Evolutionary conservation across 2,329 filamentous ascomycete genomes (phyloP).

Genomic region (Arthrobotrys musiformis): DNA sequence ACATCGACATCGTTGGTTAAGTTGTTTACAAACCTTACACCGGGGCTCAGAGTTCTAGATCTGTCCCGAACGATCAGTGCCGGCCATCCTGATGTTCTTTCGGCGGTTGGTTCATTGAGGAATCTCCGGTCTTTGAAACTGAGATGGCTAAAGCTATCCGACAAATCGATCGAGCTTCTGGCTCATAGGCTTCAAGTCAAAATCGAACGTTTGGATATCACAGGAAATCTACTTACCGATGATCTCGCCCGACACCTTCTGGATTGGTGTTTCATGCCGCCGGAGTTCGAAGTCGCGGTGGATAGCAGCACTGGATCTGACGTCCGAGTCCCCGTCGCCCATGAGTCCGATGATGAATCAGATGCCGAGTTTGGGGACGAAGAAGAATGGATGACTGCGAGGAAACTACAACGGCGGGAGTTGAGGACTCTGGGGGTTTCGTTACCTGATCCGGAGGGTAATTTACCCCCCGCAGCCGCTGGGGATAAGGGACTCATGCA

Average conservation of each 20-base stretch:
- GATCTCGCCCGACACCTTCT: constrained; percentile 33
- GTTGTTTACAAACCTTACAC: constrained; percentile 54
- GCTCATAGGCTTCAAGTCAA: constrained; percentile 42
- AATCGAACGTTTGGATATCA: constrained; percentile 56
- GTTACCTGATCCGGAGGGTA: constrained; percentile 28
- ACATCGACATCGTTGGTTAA: constrained; percentile 44
- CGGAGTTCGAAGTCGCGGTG: constrained; percentile 53
- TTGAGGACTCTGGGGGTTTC: not conserved
- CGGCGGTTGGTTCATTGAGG: constrained; percentile 31
- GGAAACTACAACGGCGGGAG: constrained; percentile 17
- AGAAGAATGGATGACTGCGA: constrained; percentile 44
- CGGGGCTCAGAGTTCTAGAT: constrained; percentile 54
- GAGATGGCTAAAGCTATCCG: constrained; percentile 52
- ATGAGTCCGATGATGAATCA: constrained; percentile 42
- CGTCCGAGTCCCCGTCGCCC: constrained; percentile 3
- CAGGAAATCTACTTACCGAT: constrained; percentile 57
- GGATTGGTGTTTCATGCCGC: constrained; percentile 58
- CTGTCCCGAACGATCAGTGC: constrained; percentile 54
- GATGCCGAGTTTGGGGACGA: constrained; percentile 40
- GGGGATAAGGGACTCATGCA: constrained; percentile 52
- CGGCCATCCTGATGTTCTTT: constrained; percentile 32
- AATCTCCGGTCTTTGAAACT: constrained; percentile 51
- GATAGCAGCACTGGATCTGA: not conserved
- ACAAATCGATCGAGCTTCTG: constrained; percentile 15
- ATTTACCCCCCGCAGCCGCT: not conserved